Percentiles rank a stretch among this genome's conserved stretches.
These are phyloP conservation scores for Puccinia hordei DNA, from an alignment of 1,284 basidiomycete genomes.

Conservation along the genomic window DNA sequence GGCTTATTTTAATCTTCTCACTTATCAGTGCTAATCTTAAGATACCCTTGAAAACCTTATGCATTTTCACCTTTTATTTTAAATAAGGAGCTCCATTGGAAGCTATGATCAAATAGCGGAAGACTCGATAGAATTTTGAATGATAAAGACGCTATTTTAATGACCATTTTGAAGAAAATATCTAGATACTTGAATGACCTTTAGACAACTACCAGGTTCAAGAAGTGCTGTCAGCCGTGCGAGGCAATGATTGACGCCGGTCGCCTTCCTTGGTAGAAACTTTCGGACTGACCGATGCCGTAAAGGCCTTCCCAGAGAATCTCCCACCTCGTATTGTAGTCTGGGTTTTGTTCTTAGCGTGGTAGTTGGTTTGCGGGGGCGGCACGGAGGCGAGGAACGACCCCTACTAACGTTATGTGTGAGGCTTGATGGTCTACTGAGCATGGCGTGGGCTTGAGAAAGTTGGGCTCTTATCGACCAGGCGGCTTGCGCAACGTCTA, in stretches of 20 bases:
- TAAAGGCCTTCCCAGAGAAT: constrained; percentile 19
- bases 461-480: constrained; percentile 33
- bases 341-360: constrained; percentile 63
- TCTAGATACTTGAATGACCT: background rate
- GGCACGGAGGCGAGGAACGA: background rate
- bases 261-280: background rate
- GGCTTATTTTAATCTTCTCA: too few species aligned
- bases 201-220: background rate
- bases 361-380: constrained; percentile 62
- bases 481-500: background rate
- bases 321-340: constrained; percentile 53
- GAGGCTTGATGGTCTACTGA: background rate
- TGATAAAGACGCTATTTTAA: background rate
- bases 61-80: too few species aligned
- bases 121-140: constrained; percentile 51
- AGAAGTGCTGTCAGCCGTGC: background rate
- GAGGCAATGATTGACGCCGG: constrained; percentile 31
- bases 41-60: too few species aligned
- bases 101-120: constrained; percentile 50
- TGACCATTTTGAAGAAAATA: background rate
- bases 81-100: too few species aligned
- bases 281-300: constrained; percentile 44
- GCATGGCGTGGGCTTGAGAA: constrained; percentile 4
- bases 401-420: background rate
- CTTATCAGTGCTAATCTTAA: too few species aligned